Base-by-base conservation (phyloP, 2,329 filamentous ascomycete species). In the Venturia carpophila region DNA sequence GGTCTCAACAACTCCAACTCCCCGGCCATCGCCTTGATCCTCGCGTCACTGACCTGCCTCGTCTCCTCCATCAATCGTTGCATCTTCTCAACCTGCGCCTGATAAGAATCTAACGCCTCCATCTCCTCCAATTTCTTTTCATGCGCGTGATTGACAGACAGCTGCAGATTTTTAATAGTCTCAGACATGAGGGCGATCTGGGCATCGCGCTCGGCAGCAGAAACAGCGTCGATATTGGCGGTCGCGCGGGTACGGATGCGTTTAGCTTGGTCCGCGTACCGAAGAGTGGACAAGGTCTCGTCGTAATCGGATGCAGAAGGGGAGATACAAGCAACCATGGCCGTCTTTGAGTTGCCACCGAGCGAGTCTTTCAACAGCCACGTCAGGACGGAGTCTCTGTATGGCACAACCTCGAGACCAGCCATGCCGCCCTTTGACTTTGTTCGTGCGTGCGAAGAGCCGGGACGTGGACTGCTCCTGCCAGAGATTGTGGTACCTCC, bases 321-420 rank as follows among this genome's bases (percentile, higher is more conserved):
- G 5, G 92, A 88, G 70, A 99, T 96, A 75, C 94, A 97, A 10
- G 94, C 94, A 71, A 99, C 97, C 94, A 99, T 99, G 68, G 94
- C 94, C 11, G 94, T 99, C 78, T 97, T 99, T 73, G 88, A 93
- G 82, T 99, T 99, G 65, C 94, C 94, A 15, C 94, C 94, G 0
- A 99, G 82, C 1, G 90, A 95, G 76, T 99, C 94, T 75, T 97
- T 97, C 68, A 99, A 83, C 4, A 99, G 83, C 93, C 93, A 89
- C 13, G 86, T 89, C 41, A 89, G 77, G 55, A 89, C 86, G 0
- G 91, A 96, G 77, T 99, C 94, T 68, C 94, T 88, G 76, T 97
- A 99, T 5, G 94, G 94, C 2, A 99, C 89, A 21, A 66, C 52
- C 43, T 66, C 64, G 17, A 63, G 45, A n/a, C 30, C 27, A 21